Evolutionary conservation across 352 stramenopile species (phyloP).

Genomic region (Pythium pyrilobum): DNA sequence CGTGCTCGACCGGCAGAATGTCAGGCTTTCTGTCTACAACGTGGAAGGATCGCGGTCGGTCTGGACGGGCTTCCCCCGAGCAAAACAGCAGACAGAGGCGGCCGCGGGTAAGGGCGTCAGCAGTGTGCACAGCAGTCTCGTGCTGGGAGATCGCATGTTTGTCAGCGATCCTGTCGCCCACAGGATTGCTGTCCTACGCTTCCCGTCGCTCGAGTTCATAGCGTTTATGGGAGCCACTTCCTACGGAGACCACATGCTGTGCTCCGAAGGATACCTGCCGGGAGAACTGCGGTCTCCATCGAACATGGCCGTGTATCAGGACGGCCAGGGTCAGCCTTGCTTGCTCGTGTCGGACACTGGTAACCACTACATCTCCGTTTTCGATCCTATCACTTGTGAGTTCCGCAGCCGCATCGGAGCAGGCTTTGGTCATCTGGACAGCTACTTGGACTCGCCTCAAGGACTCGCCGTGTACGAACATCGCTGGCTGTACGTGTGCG

Average conservation of each 20-base stretch:
- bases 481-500: slow-evolving; percentile 40
- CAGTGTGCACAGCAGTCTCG: slow-evolving; percentile 2
- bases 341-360: slow-evolving; percentile 53
- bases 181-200: slow-evolving; percentile 35
- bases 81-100: no score
- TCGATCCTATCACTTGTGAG: slow-evolving; percentile 29
- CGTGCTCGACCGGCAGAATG: slow-evolving; percentile 52
- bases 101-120: neutral
- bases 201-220: slow-evolving; percentile 27
- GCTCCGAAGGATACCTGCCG: slow-evolving; percentile 39
- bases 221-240: slow-evolving; percentile 49
- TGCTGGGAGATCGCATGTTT: slow-evolving; percentile 19
- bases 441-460: slow-evolving; percentile 51
- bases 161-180: slow-evolving; percentile 54
- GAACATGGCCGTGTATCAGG: slow-evolving; percentile 25
- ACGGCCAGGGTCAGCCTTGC: neutral
- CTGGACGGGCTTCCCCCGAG: slow-evolving; percentile 25
- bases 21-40: slow-evolving; percentile 42
- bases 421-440: slow-evolving; percentile 46
- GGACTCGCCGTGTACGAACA: slow-evolving; percentile 42
- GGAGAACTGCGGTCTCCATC: slow-evolving; percentile 50
- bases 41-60: slow-evolving; percentile 35
- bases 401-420: slow-evolving; percentile 38
- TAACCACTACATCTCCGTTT: slow-evolving; percentile 57
- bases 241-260: slow-evolving; percentile 43